phyloP scores from a whole-genome alignment of 768 basidiomycete genomes.

The Royoungia palumana region DNA sequence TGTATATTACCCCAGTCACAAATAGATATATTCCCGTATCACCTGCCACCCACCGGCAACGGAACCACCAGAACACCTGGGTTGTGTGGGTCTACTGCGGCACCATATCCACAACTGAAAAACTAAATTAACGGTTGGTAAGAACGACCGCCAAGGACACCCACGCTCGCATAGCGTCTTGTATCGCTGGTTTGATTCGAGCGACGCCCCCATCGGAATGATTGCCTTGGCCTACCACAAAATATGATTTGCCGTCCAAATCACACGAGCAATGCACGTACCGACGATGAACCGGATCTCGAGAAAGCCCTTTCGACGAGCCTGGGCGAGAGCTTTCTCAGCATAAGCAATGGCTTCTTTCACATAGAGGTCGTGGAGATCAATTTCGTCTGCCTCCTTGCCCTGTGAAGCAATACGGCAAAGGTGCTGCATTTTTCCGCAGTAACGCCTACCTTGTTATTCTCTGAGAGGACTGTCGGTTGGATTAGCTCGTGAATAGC shows the following conservation, averaged over 20 bases:
- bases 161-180: constrained; percentile 74
- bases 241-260: not conserved
- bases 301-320: constrained; percentile 54
- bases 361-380: constrained; percentile 90
- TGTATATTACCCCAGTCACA: no score
- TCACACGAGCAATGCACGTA: constrained; percentile 32
- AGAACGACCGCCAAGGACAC: constrained; percentile 11
- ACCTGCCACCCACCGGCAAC: not conserved
- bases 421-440: not conserved
- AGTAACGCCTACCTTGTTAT: constrained; percentile 54
- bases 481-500: not conserved
- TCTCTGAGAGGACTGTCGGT: constrained; percentile 44
- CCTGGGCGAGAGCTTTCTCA: constrained; percentile 64
- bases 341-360: constrained; percentile 81
- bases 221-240: constrained; percentile 70
- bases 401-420: constrained; percentile 38
- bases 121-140: not conserved
- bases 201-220: constrained; percentile 76
- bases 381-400: constrained; percentile 67
- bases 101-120: constrained; percentile 62
- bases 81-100: constrained; percentile 77
- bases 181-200: constrained; percentile 89
- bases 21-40: not conserved
- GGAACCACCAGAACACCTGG: constrained; percentile 80
- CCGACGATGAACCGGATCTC: constrained; percentile 84